Evolutionary conservation across 805 yeast genomes (phyloP).

Genomic region (Cyberlindnera euphorbiiphila): DNA sequence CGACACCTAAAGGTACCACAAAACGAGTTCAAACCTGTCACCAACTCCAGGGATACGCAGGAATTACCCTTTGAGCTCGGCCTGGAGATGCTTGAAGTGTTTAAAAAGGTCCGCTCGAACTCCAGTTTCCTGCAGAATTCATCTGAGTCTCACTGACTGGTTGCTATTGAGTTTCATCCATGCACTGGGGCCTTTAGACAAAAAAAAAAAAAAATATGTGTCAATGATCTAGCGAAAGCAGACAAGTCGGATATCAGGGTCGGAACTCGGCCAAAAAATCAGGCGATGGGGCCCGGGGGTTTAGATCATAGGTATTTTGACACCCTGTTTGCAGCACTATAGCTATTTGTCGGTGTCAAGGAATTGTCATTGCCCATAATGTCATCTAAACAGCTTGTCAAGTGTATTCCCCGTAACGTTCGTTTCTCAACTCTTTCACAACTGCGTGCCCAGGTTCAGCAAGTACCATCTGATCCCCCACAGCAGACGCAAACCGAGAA

Average conservation of each 20-base stretch:
- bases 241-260: too few species aligned
- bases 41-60: constrained; percentile 60
- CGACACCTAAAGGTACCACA: constrained; percentile 39
- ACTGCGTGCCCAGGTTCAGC: constrained; percentile 18
- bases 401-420: constrained; percentile 13
- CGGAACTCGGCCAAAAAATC: constrained; percentile 2
- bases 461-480: constrained; percentile 1
- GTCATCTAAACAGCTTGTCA: constrained; percentile 11
- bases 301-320: not conserved
- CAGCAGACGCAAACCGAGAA: not conserved
- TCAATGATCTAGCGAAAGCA: too few species aligned
- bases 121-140: constrained; percentile 20
- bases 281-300: constrained; percentile 2
- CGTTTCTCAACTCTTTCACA: constrained; percentile 24
- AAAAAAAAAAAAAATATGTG: too few species aligned
- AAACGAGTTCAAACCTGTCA: constrained; percentile 48
- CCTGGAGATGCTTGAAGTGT: constrained; percentile 42
- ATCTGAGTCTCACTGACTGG: not conserved
- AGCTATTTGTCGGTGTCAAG: not conserved
- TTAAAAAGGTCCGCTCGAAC: constrained; percentile 25
- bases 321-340: constrained; percentile 1
- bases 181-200: too few species aligned
- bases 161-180: not conserved
- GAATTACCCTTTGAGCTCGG: constrained; percentile 50
- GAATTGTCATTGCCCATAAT: not conserved